Conservation (phyloP, 78 protist species). For the Dictyostelium firmibasis region DNA sequence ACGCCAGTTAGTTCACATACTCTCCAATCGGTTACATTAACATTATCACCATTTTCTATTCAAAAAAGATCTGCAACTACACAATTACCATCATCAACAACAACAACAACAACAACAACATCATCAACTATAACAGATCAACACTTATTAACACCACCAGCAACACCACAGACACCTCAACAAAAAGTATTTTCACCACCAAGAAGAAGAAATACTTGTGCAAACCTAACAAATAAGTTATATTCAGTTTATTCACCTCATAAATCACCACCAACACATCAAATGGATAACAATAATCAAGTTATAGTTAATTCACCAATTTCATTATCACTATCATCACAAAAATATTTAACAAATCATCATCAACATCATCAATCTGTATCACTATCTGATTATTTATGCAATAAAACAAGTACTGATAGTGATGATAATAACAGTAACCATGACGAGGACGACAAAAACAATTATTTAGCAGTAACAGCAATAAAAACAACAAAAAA, state of each 20-base stretch:
- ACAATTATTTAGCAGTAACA: no score
- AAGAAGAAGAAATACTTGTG: conserved; percentile 59
- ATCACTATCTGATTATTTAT: background rate
- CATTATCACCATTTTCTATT: conserved; percentile 1
- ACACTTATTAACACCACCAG: conserved; percentile 1
- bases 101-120: background rate
- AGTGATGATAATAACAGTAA: background rate
- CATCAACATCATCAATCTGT: background rate
- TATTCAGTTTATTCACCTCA: conserved; percentile 15
- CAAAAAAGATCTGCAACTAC: conserved; percentile 13
- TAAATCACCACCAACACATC: conserved; percentile 23
- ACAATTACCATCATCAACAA: background rate
- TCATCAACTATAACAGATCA: background rate
- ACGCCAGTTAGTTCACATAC: background rate
- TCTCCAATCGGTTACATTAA: background rate
- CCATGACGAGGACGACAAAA: background rate
- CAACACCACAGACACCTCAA: conserved; percentile 22
- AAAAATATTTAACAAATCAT: background rate
- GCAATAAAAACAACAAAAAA: background rate
- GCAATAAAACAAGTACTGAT: background rate
- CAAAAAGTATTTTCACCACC: conserved; percentile 69
- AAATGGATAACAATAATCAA: background rate
- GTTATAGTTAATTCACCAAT: background rate
- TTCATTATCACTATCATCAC: background rate
- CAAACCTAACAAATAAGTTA: conserved; percentile 6